phyloP scores from a whole-genome alignment of 1,284 basidiomycete species.

The Neonothopanus nambi region DNA sequence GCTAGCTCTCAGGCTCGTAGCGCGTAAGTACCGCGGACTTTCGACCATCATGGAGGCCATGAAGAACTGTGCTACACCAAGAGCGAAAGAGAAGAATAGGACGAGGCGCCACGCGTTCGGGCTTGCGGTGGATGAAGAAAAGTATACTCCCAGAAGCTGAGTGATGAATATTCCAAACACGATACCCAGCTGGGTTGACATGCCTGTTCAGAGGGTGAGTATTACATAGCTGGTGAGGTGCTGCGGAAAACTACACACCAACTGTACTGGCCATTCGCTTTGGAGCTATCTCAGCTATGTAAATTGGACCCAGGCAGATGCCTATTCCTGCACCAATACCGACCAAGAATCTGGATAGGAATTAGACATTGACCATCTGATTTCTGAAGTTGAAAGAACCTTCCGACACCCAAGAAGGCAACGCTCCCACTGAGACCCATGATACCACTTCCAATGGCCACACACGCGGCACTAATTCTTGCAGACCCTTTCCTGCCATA shows the following conservation, averaged over 20 bases:
- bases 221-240: slow-evolving; percentile 12
- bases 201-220: slow-evolving; percentile 47
- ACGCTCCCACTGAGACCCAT: slow-evolving; percentile 69
- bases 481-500: slow-evolving; percentile 70
- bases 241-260: slow-evolving; percentile 42
- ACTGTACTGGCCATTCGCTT: slow-evolving; percentile 71
- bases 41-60: slow-evolving; percentile 56
- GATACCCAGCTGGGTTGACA: slow-evolving; percentile 86
- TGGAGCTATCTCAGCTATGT: slow-evolving; percentile 81
- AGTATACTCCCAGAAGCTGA: slow-evolving; percentile 63
- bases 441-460: slow-evolving; percentile 59
- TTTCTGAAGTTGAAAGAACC: slow-evolving; percentile 41
- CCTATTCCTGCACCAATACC: slow-evolving; percentile 84
- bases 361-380: slow-evolving; percentile 4
- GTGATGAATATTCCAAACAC: slow-evolving; percentile 83
- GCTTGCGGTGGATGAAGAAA: slow-evolving; percentile 61
- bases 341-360: slow-evolving; percentile 61
- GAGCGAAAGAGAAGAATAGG: slow-evolving; percentile 60
- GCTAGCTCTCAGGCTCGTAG: slow-evolving; percentile 39
- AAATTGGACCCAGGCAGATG: slow-evolving; percentile 85
- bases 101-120: slow-evolving; percentile 73
- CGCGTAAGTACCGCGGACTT: slow-evolving; percentile 66
- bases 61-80: slow-evolving; percentile 63
- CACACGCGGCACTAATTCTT: slow-evolving; percentile 57
- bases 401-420: slow-evolving; percentile 60